Base-by-base conservation (phyloP, 1,284 basidiomycete species). In the Malassezia furfur region DNA sequence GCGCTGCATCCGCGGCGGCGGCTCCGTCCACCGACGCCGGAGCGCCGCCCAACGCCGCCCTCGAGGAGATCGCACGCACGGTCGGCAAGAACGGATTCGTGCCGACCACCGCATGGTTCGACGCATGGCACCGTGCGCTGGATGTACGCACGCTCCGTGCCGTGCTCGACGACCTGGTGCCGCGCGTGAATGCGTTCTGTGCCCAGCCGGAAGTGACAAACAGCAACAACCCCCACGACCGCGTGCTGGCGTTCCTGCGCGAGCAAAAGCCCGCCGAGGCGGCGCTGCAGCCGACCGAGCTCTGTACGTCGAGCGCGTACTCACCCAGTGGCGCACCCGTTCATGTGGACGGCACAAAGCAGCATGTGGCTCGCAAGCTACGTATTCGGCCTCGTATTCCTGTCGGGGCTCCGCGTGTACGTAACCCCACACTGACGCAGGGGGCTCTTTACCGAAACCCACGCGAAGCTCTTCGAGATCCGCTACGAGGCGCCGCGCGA, bases 311-410 rank as follows among this genome's bases (percentile, higher is more conserved):
- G 21, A 38, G 11, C 30, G 25, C 31, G 3, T 32, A n/a, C 31
- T 22, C 7, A 32, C 31, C 31, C 25, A 36, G 34, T 36, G 5
- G 30, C 19, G 14, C 52, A 65, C 8, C 54, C 57, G 0, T 74
- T 70, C 61, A 38, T 52, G 28, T 73, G 70, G 70, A 68, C 57
- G 4, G 55, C 57, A 0, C 58, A 69, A 10, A 66, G 63, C 0
- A 28, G 19, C 0, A 54, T 72, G 4, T 74, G 72, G 70, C 50
- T 71, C 15, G 52, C 58, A 21, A 67, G 61, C 38, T 74, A 67
- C 44, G 32, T 74, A 19, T 74, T 70, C 68, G 70, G 70, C 5
- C 41, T 60, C 7, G 62, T 73, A 25, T 74, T 65, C 48, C 60
- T 66, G 5, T 31, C 43, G 6, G 64, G 52, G 1, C n/a, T 67